A percentile compares a stretch with the other conserved stretches of the same genome.
Conservation (phyloP, 2,329 filamentous ascomycete genomes). For the Claviceps sp. region DNA sequence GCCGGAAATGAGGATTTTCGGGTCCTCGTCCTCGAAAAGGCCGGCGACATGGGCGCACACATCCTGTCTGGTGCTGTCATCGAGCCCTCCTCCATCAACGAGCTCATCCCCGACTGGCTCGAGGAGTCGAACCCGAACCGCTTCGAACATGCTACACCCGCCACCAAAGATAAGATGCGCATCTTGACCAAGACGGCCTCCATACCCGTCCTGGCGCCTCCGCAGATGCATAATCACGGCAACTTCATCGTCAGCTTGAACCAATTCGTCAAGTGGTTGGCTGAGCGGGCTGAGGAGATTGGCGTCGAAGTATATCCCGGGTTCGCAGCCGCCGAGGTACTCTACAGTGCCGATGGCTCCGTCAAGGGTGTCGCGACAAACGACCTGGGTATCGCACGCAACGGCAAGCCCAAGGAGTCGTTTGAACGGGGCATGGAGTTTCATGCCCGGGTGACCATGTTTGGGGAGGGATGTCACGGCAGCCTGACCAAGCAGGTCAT, state of each 20-base stretch:
- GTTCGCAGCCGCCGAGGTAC: constrained; percentile 84
- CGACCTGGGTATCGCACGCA: constrained; percentile 71
- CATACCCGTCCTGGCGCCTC: constrained; percentile 73
- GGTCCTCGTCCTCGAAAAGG: constrained; percentile 86
- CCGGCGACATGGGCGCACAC: constrained; percentile 86
- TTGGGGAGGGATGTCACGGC: constrained; percentile 91
- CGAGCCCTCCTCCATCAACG: constrained; percentile 74
- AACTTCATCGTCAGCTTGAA: constrained; percentile 97
- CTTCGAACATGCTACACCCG: constrained; percentile 79
- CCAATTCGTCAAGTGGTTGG: constrained; percentile 90
- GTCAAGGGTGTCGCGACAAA: constrained; percentile 94
- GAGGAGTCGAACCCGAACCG: constrained; percentile 75
- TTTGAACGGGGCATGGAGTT: constrained; percentile 99
- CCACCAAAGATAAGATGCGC: constrained; percentile 75
- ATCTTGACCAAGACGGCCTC: constrained; percentile 75
- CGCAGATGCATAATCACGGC: constrained; percentile 96
- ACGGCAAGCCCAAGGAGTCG: constrained; percentile 73
- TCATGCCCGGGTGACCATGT: constrained; percentile 78
- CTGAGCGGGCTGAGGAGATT: constrained; percentile 88
- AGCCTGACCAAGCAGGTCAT: constrained; percentile 90
- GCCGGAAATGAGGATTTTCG: constrained; percentile 93
- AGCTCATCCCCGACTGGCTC: constrained; percentile 89
- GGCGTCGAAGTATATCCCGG: constrained; percentile 95
- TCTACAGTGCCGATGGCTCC: constrained; percentile 76
- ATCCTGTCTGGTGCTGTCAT: constrained; percentile 94